Percentiles rank a stretch among this genome's conserved stretches.
These are phyloP conservation scores for Puccinia hordei DNA, from an alignment of 1,284 basidiomycete species.

Conservation along the genomic window DNA sequence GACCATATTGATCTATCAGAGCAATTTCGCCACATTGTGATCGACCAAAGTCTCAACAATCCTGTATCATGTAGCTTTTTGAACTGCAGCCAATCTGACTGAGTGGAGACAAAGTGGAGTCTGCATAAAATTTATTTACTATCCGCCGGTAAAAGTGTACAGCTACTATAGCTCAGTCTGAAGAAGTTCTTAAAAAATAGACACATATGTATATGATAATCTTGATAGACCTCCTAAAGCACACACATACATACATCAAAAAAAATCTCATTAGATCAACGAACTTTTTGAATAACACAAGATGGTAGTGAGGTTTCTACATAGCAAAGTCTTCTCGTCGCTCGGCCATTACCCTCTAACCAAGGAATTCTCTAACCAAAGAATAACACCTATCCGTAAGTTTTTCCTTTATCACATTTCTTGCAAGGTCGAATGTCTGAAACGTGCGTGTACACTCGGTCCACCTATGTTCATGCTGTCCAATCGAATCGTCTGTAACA, in stretches of 20 bases:
- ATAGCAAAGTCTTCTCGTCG: constrained; percentile 11
- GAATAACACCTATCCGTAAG: constrained; percentile 35
- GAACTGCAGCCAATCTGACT: neutral
- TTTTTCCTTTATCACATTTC: neutral
- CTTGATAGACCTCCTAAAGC: neutral
- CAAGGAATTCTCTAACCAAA: constrained; percentile 27
- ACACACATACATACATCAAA: neutral
- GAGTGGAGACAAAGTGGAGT: constrained; percentile 26
- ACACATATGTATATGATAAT: neutral
- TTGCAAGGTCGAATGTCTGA: neutral
- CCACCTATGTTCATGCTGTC: neutral
- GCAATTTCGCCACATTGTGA: no score
- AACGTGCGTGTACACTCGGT: neutral
- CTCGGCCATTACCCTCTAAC: constrained; percentile 42
- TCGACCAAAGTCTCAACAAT: no score
- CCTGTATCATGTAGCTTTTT: neutral
- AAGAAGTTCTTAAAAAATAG: neutral
- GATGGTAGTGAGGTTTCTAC: neutral
- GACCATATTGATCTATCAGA: no score
- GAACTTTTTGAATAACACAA: neutral
- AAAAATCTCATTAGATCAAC: neutral
- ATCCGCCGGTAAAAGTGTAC: neutral
- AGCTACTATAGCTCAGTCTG: neutral
- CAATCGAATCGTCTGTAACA: neutral
- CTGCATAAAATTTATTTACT: neutral